These are phyloP conservation scores for Vicia faba DNA, from an alignment of 306 rosid genomes.

Conservation along the genomic window DNA sequence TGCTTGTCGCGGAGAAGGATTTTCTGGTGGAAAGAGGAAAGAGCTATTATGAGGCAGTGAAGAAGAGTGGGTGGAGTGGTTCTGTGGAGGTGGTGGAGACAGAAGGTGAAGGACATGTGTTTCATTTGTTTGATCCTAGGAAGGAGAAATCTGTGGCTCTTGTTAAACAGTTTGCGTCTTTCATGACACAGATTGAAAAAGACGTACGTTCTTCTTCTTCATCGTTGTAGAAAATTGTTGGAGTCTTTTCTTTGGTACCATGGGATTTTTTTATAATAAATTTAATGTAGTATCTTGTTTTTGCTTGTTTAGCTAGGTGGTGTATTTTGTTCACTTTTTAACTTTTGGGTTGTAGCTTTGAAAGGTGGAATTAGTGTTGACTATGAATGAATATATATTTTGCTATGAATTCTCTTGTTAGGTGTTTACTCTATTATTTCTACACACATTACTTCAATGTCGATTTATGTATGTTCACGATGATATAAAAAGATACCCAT, in stretches of 20 bases:
- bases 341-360: neutral
- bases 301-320: neutral
- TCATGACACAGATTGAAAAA: conserved; percentile 22
- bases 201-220: neutral
- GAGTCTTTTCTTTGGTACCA: no score
- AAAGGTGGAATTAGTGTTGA: neutral
- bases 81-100: conserved; percentile 39
- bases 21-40: conserved; percentile 33
- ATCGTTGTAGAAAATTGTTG: no score
- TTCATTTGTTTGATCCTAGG: conserved; percentile 38
- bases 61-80: conserved; percentile 52
- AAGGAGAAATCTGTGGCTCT: conserved; percentile 35
- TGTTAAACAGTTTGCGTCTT: conserved; percentile 27
- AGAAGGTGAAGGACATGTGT: conserved; percentile 46
- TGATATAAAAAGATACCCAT: no score
- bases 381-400: neutral
- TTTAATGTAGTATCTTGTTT: neutral
- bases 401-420: no score
- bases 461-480: no score
- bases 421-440: no score
- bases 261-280: no score
- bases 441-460: no score
- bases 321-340: neutral
- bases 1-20: conserved; percentile 50
- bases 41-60: conserved; percentile 43